Conservation (phyloP, 2,329 filamentous ascomycete genomes). For the Epichloe scottii region DNA sequence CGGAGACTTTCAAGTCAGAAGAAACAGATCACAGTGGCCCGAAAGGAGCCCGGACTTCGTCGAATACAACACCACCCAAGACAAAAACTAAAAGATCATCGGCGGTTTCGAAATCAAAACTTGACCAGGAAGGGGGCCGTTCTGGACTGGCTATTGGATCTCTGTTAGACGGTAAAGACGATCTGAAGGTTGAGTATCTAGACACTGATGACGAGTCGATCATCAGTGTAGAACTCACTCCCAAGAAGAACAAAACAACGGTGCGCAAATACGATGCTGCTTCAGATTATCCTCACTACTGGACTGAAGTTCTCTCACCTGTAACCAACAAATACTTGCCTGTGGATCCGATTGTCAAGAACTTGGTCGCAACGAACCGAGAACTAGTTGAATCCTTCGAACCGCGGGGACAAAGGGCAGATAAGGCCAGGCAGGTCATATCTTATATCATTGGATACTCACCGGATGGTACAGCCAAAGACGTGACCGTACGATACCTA, state of each 20-base stretch:
- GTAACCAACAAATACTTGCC: slow-evolving; percentile 67
- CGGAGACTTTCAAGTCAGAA: slow-evolving; percentile 25
- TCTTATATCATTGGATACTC: slow-evolving; percentile 80
- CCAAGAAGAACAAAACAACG: slow-evolving; percentile 24
- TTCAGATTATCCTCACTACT: slow-evolving; percentile 77
- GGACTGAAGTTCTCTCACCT: slow-evolving; percentile 81
- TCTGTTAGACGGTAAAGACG: slow-evolving; percentile 27
- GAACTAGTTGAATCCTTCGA: slow-evolving; percentile 67
- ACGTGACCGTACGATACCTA: slow-evolving; percentile 85
- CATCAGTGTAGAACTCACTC: slow-evolving; percentile 37
- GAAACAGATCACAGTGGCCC: background rate
- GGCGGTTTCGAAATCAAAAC: background rate
- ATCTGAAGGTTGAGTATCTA: slow-evolving; percentile 24
- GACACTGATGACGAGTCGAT: slow-evolving; percentile 49
- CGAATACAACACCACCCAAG: slow-evolving; percentile 7
- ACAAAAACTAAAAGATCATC: background rate
- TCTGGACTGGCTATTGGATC: background rate
- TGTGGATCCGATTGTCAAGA: slow-evolving; percentile 63
- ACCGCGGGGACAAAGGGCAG: slow-evolving; percentile 69
- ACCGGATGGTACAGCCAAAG: slow-evolving; percentile 77
- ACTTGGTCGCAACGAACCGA: slow-evolving; percentile 55
- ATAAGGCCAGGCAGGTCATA: slow-evolving; percentile 78
- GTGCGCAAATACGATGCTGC: slow-evolving; percentile 56
- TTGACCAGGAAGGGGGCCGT: background rate
- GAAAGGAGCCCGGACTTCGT: background rate